phyloP scores from a whole-genome alignment of 108 stramenopile genomes.

The Skeletonema tropicum region DNA sequence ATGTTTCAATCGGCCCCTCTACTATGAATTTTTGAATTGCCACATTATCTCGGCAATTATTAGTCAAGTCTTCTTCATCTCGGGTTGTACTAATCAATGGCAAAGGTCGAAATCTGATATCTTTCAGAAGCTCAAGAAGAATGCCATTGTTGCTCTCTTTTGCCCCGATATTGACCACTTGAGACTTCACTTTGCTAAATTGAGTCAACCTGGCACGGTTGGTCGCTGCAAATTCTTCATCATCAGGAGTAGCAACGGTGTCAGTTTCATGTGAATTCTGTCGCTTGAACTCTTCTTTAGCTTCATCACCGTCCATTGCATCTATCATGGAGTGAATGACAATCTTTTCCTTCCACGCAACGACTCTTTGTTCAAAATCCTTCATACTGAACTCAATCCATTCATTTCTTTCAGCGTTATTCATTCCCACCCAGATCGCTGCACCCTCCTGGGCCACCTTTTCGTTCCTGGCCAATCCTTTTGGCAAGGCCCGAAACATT shows the following conservation, averaged over 20 bases:
- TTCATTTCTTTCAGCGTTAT: slow-evolving; percentile 49
- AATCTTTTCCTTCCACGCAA: slow-evolving; percentile 88
- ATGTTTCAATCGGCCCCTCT: slow-evolving; percentile 79
- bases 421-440: slow-evolving; percentile 61
- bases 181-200: slow-evolving; percentile 29
- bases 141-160: slow-evolving; percentile 50
- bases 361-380: slow-evolving; percentile 72
- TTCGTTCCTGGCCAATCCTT: slow-evolving; percentile 69
- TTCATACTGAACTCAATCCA: slow-evolving; percentile 73
- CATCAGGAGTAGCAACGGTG: slow-evolving; percentile 2
- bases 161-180: not conserved
- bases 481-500: slow-evolving; percentile 68
- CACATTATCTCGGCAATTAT: slow-evolving; percentile 27
- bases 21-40: slow-evolving; percentile 74
- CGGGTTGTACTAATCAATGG: slow-evolving; percentile 68
- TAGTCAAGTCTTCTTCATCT: slow-evolving; percentile 37
- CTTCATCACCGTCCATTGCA: slow-evolving; percentile 27
- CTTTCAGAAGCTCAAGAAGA: slow-evolving; percentile 73
- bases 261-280: slow-evolving; percentile 45
- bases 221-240: slow-evolving; percentile 19
- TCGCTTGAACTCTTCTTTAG: slow-evolving; percentile 11
- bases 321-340: slow-evolving; percentile 67
- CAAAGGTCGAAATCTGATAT: slow-evolving; percentile 77
- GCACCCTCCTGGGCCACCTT: slow-evolving; percentile 84
- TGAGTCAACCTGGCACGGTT: slow-evolving; percentile 25